phyloP scores from a whole-genome alignment of 2,329 filamentous ascomycete species.

The Calycina herbarum region DNA sequence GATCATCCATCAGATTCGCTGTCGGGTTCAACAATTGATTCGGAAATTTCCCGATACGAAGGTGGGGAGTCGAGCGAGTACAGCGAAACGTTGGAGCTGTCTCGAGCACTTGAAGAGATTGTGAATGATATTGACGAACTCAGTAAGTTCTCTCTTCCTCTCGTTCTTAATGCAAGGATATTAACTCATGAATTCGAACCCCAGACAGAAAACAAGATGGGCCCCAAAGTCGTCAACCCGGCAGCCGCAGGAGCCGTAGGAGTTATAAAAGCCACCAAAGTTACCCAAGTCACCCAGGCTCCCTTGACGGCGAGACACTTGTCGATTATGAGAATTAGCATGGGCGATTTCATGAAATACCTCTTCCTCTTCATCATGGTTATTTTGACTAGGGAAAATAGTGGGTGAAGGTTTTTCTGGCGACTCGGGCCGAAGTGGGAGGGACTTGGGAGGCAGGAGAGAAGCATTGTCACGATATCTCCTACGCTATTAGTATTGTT shows the following conservation, averaged over 20 bases:
- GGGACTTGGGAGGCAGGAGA: background rate
- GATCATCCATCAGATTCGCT: too few relatives aligned
- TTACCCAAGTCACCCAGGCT: background rate
- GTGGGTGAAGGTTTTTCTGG: background rate
- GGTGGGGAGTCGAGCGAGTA: background rate
- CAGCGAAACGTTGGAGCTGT: background rate
- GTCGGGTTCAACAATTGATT: background rate
- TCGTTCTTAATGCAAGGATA: background rate
- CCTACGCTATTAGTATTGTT: background rate
- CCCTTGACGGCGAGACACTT: background rate
- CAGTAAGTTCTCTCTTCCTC: background rate
- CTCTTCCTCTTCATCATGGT: background rate
- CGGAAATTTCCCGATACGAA: background rate
- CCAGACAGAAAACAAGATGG: background rate
- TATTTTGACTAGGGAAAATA: background rate
- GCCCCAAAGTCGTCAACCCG: background rate
- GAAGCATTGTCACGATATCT: background rate
- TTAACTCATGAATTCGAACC: background rate
- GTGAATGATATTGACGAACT: background rate
- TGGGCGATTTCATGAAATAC: background rate
- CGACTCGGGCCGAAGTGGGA: background rate
- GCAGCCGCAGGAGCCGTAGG: too few relatives aligned
- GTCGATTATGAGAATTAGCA: background rate
- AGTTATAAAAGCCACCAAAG: background rate
- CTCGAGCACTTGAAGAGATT: background rate